Evolutionary conservation across 352 stramenopile genomes (phyloP).

Genomic region (Pythium angustatum): DNA sequence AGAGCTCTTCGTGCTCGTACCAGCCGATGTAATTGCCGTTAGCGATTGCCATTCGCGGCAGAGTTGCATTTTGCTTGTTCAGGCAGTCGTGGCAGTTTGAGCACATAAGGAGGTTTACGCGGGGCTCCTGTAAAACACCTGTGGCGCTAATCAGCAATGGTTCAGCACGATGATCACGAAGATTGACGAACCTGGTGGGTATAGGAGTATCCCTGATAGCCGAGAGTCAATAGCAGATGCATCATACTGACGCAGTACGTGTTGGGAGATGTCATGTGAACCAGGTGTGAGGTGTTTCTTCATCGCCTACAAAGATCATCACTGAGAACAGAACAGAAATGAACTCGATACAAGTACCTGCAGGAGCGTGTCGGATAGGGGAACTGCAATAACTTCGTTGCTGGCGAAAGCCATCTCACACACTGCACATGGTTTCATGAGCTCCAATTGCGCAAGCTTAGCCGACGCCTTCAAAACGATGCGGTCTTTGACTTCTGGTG

Average conservation of each 20-base stretch:
- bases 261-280: too few species aligned
- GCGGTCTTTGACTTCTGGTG: not conserved
- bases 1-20: not conserved
- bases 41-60: conserved; percentile 11
- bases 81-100: not conserved
- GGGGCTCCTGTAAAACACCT: not conserved
- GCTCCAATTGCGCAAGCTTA: not conserved
- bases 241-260: too few species aligned
- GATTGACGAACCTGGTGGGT: conserved; percentile 4
- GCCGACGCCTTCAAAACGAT: not conserved
- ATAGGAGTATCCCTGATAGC: not conserved
- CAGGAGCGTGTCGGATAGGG: not conserved
- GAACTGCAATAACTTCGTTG: conserved; percentile 4
- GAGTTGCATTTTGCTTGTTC: not conserved
- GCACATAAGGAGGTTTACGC: not conserved
- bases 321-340: too few species aligned
- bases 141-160: not conserved
- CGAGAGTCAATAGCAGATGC: not conserved
- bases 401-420: conserved; percentile 4
- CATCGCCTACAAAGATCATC: too few species aligned
- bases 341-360: too few species aligned
- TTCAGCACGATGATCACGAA: not conserved
- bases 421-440: not conserved
- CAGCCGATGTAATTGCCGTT: conserved; percentile 16
- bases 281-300: too few species aligned